Base-by-base conservation (phyloP, 2,329 filamentous ascomycete species). In the Lecanicillium sp. region DNA sequence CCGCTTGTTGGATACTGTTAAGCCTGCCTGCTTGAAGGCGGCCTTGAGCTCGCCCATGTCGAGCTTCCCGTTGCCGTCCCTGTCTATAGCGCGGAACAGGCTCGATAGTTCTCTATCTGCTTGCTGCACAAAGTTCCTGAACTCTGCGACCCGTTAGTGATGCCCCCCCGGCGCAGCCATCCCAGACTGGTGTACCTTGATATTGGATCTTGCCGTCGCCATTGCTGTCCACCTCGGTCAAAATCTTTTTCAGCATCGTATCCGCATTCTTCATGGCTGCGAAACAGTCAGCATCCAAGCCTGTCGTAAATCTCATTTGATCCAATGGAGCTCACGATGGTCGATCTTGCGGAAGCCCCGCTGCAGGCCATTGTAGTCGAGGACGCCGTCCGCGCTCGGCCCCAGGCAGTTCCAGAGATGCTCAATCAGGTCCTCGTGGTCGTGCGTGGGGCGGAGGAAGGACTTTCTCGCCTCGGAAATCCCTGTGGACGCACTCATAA, bases 201-300 rank as follows among this genome's bases (percentile, higher is more conserved):
- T 88, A 96, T 67, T 94, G 86, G 58, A 98, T 97, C 60, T 83
- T 84, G 54, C 91, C 89, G 66, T 97, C 90, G 21, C 83, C 81
- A 62, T 90, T 90, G 50, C 83, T 86, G 63, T 98, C 93, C 54
- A 96, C 90, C 52, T 84, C 79, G 55, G 78, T 75, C 63, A 96
- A 78, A 50, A 97, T 86, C 60, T 86, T 83, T 61, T 81, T 78
- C 53, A 98, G 77, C 73, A 97, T 81, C 30, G 79, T 74, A 66
- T 95, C 87, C 62, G 93, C 93, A 75, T 96, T 93, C 73, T 96
- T 95, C 61, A 98, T 67, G 43, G 78, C 78, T 82, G 58, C 40
- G 58, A 53, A 40, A 24, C 30, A 52, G 54, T 63, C 48, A 64
- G 60, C 54, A 55, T 40, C 42, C 11, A 27, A 7, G 2, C 10